phyloP scores from a whole-genome alignment of 2,329 filamentous ascomycete species.

The Alternaria arbusti region DNA sequence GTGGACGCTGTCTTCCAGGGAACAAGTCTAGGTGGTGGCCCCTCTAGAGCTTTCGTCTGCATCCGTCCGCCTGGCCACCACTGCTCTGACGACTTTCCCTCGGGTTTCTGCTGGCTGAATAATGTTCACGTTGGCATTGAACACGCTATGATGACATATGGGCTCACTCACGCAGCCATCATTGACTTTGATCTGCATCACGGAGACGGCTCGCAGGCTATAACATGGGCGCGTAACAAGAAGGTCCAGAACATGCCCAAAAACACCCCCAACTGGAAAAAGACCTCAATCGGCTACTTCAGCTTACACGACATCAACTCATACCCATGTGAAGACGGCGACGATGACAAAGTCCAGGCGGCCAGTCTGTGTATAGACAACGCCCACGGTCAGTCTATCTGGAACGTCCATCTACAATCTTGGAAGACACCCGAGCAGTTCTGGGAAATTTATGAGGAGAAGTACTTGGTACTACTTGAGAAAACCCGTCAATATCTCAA shows the following conservation, averaged over 20 bases:
- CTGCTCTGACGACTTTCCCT: slow-evolving; percentile 86
- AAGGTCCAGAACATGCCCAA: slow-evolving; percentile 69
- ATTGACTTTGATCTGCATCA: slow-evolving; percentile 53
- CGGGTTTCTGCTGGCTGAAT: slow-evolving; percentile 98
- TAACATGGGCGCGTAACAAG: slow-evolving; percentile 88
- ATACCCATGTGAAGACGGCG: slow-evolving; percentile 94
- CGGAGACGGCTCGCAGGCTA: slow-evolving; percentile 80
- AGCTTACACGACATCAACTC: slow-evolving; percentile 98
- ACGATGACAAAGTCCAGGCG: slow-evolving; percentile 89
- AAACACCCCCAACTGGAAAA: slow-evolving; percentile 78
- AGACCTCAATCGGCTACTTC: slow-evolving; percentile 91
- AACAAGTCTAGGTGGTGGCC: slow-evolving; percentile 55
- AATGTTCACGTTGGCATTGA: slow-evolving; percentile 98
- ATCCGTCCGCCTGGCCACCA: slow-evolving; percentile 95
- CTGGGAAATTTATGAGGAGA: slow-evolving; percentile 83
- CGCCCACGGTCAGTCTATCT: slow-evolving; percentile 90
- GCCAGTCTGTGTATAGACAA: slow-evolving; percentile 94
- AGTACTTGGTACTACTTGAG: slow-evolving; percentile 77
- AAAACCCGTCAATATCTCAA: slow-evolving; percentile 82
- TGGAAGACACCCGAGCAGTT: slow-evolving; percentile 87
- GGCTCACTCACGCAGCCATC: slow-evolving; percentile 87
- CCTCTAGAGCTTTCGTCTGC: slow-evolving; percentile 84
- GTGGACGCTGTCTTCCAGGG: slow-evolving; percentile 81
- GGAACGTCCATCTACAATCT: slow-evolving; percentile 91
- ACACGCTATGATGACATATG: slow-evolving; percentile 82